phyloP scores from a whole-genome alignment of 2,329 filamentous ascomycete species.

The Chaetomium olivaceum region DNA sequence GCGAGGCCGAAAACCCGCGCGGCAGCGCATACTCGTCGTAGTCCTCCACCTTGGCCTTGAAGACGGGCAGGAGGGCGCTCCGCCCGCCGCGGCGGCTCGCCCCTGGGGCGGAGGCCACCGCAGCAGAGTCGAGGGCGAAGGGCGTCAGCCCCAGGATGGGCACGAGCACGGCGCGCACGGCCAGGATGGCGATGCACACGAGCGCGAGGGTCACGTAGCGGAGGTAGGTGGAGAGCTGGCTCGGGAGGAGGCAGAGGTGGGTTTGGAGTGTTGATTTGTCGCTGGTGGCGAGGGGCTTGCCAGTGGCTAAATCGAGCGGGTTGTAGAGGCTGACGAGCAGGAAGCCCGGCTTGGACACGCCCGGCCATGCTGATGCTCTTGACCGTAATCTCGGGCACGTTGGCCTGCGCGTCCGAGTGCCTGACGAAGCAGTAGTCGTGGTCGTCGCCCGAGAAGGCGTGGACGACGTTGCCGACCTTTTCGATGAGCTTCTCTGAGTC shows the following conservation, averaged over 20 bases:
- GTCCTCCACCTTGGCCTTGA: constrained; percentile 57
- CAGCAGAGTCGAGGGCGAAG: constrained; percentile 50
- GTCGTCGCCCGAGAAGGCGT: constrained; percentile 93
- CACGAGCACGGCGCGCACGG: constrained; percentile 57
- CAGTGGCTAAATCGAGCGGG: constrained; percentile 65
- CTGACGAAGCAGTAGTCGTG: constrained; percentile 95
- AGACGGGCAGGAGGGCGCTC: constrained; percentile 46
- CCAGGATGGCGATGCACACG: constrained; percentile 52
- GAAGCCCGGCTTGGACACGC: constrained; percentile 83
- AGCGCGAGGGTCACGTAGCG: constrained; percentile 69
- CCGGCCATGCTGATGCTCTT: constrained; percentile 95
- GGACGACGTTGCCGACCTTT: constrained; percentile 76
- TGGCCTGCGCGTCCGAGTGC: constrained; percentile 68
- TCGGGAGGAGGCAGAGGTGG: constrained; percentile 85
- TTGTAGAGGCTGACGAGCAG: constrained; percentile 90
- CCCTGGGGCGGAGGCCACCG: not conserved
- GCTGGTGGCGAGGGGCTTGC: constrained; percentile 46
- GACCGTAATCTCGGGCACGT: constrained; percentile 82
- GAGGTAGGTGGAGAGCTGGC: constrained; percentile 82
- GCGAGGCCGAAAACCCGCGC: constrained; percentile 17
- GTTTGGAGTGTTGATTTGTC: constrained; percentile 73
- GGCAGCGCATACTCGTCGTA: constrained; percentile 41
- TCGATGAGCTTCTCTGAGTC: constrained; percentile 76
- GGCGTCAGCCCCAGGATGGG: constrained; percentile 55
- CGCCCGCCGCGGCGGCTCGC: not conserved